Conservation (phyloP, 352 stramenopile species). For the Elongisporangium undulatum region DNA sequence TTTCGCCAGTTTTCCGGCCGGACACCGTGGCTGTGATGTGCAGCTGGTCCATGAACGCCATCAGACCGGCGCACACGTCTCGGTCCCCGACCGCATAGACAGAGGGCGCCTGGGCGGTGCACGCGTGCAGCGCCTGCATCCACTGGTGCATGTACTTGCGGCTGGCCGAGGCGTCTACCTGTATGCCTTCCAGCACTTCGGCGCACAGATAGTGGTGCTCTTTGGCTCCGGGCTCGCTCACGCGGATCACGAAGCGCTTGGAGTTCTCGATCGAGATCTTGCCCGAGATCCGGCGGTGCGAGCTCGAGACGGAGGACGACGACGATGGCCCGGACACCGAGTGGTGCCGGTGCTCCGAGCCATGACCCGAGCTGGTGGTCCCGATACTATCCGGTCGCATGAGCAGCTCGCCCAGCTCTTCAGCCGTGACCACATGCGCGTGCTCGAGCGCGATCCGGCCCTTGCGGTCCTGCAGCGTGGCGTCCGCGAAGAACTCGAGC, state of each 20-base stretch:
- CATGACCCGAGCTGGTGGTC: background rate
- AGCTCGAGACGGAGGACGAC: too few relatives aligned
- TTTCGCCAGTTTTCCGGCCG: slow-evolving; percentile 8
- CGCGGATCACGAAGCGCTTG: slow-evolving; percentile 60
- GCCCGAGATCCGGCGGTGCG: background rate
- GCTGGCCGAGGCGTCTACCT: slow-evolving; percentile 24
- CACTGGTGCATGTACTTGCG: slow-evolving; percentile 45
- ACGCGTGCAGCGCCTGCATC: slow-evolving; percentile 31
- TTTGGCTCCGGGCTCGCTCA: slow-evolving; percentile 26
- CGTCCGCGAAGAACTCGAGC: slow-evolving; percentile 62
- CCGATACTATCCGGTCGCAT: slow-evolving; percentile 5
- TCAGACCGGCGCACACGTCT: background rate
- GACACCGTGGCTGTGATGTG: slow-evolving; percentile 43
- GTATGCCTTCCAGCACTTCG: slow-evolving; percentile 14
- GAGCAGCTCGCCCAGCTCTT: slow-evolving; percentile 54
- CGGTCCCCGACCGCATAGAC: background rate
- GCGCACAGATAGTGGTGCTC: slow-evolving; percentile 58
- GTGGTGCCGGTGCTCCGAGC: background rate
- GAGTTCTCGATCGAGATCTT: slow-evolving; percentile 47
- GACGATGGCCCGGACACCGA: background rate
- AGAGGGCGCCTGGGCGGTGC: background rate
- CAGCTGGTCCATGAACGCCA: slow-evolving; percentile 39
- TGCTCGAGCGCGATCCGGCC: slow-evolving; percentile 33
- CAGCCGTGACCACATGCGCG: slow-evolving; percentile 36
- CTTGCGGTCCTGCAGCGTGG: slow-evolving; percentile 30